Base-by-base conservation (phyloP, 2,329 filamentous ascomycete genomes). In the Arthrobotrys musiformis region DNA sequence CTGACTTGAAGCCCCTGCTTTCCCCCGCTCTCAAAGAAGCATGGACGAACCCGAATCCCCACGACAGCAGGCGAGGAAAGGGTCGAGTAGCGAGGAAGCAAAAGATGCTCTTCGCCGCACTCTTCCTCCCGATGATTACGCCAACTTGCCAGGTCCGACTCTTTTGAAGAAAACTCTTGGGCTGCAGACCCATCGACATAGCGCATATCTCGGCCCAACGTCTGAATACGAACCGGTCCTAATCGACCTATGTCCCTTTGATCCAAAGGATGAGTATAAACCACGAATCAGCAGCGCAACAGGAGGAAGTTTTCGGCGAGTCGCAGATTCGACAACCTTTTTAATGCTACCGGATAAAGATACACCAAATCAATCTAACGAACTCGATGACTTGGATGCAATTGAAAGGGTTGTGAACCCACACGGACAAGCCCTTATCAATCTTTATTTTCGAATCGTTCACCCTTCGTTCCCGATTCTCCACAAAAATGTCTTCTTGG, bases 201-300 rank as follows among this genome's bases (percentile, higher is more conserved):
- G 91, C 84, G 91, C 93, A 84, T 93, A 94, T 82, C 92, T 95
- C 80, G 92, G 92, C 26, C 89, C 91, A 72, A 94, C 92, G 61
- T 93, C 92, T 61, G 91, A 93, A 81, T 93, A 94, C 82, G 92
- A 95, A 82, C 91, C 92, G 15, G 90, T 90, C n/a, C 86, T 95
- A 67, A 92, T 94, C 83, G 92, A 92, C 80, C 86, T 94, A 22
- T 93, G 92, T 22, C 87, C 90, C 4, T 94, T 94, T 83, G 91
- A 94, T 84, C 90, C 90, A 30, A 90, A 92, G 82, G 92, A 94
- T 85, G 92, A 94, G 84, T 93, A 91, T 81, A 88, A 91, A 22
- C 86, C 93, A 70, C 88, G 91, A 42, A 84, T 87, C 26, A 63
- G 78, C 44, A 76, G 78, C n/a, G 63, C 78, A 9, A 76, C 66